Conservation (phyloP, 2,329 filamentous ascomycete genomes). For the Alternaria solani region DNA sequence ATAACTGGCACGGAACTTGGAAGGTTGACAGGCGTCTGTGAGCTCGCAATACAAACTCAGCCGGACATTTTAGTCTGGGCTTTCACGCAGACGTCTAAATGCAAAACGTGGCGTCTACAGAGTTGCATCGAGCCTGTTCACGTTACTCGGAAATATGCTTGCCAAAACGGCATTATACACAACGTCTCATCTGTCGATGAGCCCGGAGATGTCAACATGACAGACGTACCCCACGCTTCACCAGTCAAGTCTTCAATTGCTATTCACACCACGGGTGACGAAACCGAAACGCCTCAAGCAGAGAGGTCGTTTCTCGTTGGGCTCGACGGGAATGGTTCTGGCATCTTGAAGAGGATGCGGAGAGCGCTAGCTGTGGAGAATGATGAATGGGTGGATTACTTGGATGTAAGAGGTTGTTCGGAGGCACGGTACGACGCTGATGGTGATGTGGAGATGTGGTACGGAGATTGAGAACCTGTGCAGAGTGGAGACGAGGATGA, state of each 20-base stretch:
- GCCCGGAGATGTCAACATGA: slow-evolving; percentile 24
- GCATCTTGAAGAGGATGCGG: slow-evolving; percentile 23
- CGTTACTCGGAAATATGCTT: slow-evolving; percentile 25
- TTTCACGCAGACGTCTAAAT: slow-evolving; percentile 56
- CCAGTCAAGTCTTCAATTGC: neutral
- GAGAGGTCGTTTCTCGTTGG: slow-evolving; percentile 16
- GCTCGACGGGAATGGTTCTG: slow-evolving; percentile 34
- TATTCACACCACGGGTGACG: neutral
- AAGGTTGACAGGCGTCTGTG: slow-evolving; percentile 56
- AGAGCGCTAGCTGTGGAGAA: slow-evolving; percentile 40
- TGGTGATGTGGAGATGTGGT: slow-evolving; percentile 37
- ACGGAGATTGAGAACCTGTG: slow-evolving; percentile 8
- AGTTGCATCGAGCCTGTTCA: slow-evolving; percentile 21
- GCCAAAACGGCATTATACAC: slow-evolving; percentile 39
- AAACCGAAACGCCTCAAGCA: slow-evolving; percentile 2
- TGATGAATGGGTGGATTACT: slow-evolving; percentile 36
- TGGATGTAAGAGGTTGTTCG: slow-evolving; percentile 36
- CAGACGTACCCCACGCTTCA: slow-evolving; percentile 6
- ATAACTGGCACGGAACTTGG: slow-evolving; percentile 61
- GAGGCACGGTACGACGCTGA: slow-evolving; percentile 42
- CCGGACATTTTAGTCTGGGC: slow-evolving; percentile 62
- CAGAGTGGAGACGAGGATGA: neutral
- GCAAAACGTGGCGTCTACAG: slow-evolving; percentile 58
- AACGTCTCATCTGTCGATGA: slow-evolving; percentile 16
- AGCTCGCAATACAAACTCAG: slow-evolving; percentile 59